Percentiles rank a stretch among this genome's conserved stretches.
phyloP scores from a whole-genome alignment of 371 early-diverging fungal genomes.

The Rhizomucor miehei region DNA sequence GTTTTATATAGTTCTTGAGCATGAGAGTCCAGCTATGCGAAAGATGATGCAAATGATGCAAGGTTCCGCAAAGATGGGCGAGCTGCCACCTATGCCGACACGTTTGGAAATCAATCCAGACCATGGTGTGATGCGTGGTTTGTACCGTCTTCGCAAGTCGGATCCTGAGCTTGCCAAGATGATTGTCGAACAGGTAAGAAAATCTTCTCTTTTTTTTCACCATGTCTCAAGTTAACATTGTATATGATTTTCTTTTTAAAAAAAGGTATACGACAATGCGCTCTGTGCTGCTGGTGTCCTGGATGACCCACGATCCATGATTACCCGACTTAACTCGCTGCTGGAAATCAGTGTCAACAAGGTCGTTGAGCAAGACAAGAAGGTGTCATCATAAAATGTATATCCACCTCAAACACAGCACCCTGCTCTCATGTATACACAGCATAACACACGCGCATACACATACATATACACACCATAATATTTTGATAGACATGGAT shows the following conservation, averaged over 20 bases:
- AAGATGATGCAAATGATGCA: constrained; percentile 73
- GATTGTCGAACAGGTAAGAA: constrained; percentile 53
- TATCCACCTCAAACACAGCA: not conserved
- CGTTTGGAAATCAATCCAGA: constrained; percentile 86
- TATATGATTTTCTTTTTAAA: too few relatives aligned
- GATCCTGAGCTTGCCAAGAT: constrained; percentile 66
- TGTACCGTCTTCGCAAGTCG: constrained; percentile 55
- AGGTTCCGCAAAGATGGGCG: constrained; percentile 63
- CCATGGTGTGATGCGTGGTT: constrained; percentile 72
- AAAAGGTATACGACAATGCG: constrained; percentile 73
- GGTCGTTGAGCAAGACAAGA: constrained; percentile 41
- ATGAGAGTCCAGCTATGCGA: constrained; percentile 76
- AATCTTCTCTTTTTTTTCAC: not conserved
- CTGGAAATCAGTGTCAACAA: constrained; percentile 54
- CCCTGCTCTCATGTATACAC: not conserved
- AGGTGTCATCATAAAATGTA: constrained; percentile 31
- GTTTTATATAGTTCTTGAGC: constrained; percentile 55
- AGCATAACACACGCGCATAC: not conserved
- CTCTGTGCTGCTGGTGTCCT: constrained; percentile 76
- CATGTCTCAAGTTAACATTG: not conserved
- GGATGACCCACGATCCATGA: constrained; percentile 77
- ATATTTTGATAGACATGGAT: not conserved
- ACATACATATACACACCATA: not conserved
- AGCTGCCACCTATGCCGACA: constrained; percentile 48
- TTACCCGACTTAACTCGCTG: constrained; percentile 68